A percentile compares a stretch with the other conserved stretches of the same genome.
Evolutionary conservation across 192 early-diverging fungal species (phyloP).

Genomic region (Entomortierella lignicola): DNA sequence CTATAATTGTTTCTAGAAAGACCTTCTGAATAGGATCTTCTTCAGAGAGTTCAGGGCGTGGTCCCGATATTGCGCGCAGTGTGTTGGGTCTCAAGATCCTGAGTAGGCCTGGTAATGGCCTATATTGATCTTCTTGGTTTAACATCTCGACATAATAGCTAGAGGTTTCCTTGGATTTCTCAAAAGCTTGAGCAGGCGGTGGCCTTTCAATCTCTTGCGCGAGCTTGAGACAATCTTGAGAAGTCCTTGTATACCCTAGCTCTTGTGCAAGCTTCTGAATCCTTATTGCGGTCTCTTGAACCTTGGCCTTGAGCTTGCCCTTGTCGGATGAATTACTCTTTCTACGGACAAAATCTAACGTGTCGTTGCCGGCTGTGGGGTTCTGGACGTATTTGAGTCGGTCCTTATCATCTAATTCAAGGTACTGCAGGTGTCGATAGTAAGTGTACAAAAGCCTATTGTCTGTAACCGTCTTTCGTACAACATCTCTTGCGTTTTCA

Average conservation of each 20-base stretch:
- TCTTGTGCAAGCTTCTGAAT: neutral
- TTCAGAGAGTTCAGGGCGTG: neutral
- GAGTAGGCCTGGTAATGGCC: neutral
- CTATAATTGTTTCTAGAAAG: conserved; percentile 1
- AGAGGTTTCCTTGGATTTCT: too few species aligned
- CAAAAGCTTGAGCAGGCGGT: too few species aligned
- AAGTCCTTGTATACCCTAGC: neutral
- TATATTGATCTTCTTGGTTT: neutral
- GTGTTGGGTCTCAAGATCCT: conserved; percentile 3
- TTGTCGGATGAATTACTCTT: too few species aligned
- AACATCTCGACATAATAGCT: too few species aligned
- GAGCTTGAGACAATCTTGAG: conserved; percentile 7
- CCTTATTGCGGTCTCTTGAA: neutral
- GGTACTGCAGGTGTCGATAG: conserved; percentile 13
- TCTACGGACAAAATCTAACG: too few species aligned
- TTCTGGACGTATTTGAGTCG: too few species aligned
- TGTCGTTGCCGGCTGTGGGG: too few species aligned
- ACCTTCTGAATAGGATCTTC: neutral
- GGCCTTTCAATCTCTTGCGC: conserved; percentile 3
- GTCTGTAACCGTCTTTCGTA: conserved; percentile 10
- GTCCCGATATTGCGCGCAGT: neutral
- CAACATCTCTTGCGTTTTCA: conserved; percentile 13
- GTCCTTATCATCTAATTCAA: neutral
- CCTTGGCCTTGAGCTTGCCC: neutral
- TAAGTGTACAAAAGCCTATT: conserved; percentile 14